Conservation (phyloP, 352 stramenopile genomes). For the Lagenidium giganteum region DNA sequence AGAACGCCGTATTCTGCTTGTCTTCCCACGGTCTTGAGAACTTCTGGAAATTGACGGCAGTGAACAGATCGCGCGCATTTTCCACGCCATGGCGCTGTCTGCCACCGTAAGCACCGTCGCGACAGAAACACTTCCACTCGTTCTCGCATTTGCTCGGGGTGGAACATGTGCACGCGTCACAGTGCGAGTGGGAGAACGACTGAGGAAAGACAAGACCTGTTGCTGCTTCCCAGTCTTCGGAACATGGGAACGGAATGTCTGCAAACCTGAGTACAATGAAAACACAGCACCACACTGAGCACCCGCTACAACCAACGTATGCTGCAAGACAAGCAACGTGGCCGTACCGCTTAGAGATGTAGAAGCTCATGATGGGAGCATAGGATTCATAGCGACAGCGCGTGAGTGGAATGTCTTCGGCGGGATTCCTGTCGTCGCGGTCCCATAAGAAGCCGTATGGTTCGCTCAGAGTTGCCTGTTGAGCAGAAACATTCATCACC, state of each 20-base stretch:
- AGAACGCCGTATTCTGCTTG: constrained; percentile 97
- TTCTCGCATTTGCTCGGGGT: constrained; percentile 69
- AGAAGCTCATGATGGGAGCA: constrained; percentile 97
- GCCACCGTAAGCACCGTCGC: constrained; percentile 38
- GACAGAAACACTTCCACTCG: constrained; percentile 77
- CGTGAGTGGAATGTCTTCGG: constrained; percentile 91
- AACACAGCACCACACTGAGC: too few relatives aligned
- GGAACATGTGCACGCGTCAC: constrained; percentile 62
- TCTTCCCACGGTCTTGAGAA: constrained; percentile 96
- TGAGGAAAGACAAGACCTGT: constrained; percentile 89
- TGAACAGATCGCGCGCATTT: constrained; percentile 94
- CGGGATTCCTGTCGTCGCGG: constrained; percentile 93
- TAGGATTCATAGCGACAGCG: constrained; percentile 90
- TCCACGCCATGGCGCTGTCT: constrained; percentile 79
- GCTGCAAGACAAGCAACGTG: background rate
- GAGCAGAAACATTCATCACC: background rate
- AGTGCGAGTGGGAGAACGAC: constrained; percentile 87
- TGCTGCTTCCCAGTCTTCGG: constrained; percentile 92
- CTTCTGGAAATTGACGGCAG: constrained; percentile 95
- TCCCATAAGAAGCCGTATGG: constrained; percentile 99
- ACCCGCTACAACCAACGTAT: too few relatives aligned
- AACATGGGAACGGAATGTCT: constrained; percentile 98
- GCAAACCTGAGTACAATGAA: constrained; percentile 93
- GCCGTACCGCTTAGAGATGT: constrained; percentile 82
- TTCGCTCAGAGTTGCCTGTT: constrained; percentile 91